Conservation (phyloP, 2,329 filamentous ascomycete genomes). For the Lachnellula willkommii region DNA sequence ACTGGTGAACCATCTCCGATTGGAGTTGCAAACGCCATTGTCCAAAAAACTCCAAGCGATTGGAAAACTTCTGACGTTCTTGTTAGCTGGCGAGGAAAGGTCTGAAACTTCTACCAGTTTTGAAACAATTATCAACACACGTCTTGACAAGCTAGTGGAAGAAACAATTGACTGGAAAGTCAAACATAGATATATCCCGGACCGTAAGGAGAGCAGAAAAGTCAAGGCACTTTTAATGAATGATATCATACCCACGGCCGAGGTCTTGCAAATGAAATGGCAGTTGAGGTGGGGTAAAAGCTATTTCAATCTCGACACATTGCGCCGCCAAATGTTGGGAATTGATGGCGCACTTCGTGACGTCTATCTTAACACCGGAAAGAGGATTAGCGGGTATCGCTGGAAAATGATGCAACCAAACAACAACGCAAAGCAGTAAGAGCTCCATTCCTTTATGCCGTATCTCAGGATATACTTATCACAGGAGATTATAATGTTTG, state of each 20-base stretch:
- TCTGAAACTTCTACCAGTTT: neutral
- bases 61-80: neutral
- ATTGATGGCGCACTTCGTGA: constrained; percentile 11
- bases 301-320: constrained; percentile 18
- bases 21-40: neutral
- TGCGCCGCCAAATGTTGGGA: constrained; percentile 15
- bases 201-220: neutral
- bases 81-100: neutral
- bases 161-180: neutral
- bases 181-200: neutral
- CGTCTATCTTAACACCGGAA: constrained; percentile 4
- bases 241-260: neutral
- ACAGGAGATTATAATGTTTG: too few species aligned
- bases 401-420: constrained; percentile 12
- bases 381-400: constrained; percentile 1
- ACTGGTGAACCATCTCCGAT: neutral
- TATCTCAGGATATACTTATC: too few species aligned
- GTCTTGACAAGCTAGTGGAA: constrained; percentile 6
- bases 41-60: neutral
- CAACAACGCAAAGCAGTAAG: constrained; percentile 28
- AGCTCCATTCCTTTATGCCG: too few species aligned
- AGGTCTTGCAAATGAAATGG: constrained; percentile 14
- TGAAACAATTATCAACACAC: neutral
- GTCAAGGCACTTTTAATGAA: neutral
- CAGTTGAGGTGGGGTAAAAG: constrained; percentile 11